A percentile compares a stretch with the other conserved stretches of the same genome.
These are phyloP conservation scores for Neopestalotiopsis rosae DNA, from an alignment of 2,329 filamentous ascomycete genomes.

Conservation along the genomic window DNA sequence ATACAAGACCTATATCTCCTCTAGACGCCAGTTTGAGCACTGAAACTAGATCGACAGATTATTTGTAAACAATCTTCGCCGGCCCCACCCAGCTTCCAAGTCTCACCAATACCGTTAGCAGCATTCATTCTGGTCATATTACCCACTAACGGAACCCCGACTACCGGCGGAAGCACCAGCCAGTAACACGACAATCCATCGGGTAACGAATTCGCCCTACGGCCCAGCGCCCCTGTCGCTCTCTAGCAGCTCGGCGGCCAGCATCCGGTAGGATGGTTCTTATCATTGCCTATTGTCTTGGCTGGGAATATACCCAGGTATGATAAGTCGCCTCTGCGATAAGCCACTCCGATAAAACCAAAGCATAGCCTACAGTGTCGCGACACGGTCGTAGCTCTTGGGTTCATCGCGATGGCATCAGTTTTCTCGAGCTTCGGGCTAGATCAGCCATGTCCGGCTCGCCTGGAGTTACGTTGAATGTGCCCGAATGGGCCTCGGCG, in stretches of 20 bases:
- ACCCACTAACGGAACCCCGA: constrained; percentile 3
- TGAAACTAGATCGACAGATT: not conserved
- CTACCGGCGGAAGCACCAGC: not conserved
- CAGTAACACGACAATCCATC: not conserved
- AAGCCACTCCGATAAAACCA: not conserved
- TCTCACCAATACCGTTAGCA: not conserved
- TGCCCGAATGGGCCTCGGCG: constrained; percentile 10
- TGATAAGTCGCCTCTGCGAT: constrained; percentile 1
- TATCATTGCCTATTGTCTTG: not conserved
- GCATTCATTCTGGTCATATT: not conserved
- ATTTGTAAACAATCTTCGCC: not conserved
- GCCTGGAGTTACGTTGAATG: not conserved
- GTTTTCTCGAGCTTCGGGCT: not conserved
- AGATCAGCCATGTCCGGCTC: constrained; percentile 5
- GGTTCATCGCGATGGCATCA: constrained; percentile 2
- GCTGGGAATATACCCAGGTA: not conserved
- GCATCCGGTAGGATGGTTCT: not conserved
- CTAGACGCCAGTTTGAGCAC: not conserved
- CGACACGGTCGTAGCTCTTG: not conserved
- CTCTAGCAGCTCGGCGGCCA: not conserved
- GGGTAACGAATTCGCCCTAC: not conserved
- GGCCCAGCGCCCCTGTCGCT: not conserved
- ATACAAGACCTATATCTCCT: too few relatives aligned
- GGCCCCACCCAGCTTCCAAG: not conserved
- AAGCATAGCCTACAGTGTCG: not conserved